Percentiles rank a stretch among this genome's conserved stretches.
phyloP scores from a whole-genome alignment of 73 alveolate species.

The Stentor roeselii region DNA sequence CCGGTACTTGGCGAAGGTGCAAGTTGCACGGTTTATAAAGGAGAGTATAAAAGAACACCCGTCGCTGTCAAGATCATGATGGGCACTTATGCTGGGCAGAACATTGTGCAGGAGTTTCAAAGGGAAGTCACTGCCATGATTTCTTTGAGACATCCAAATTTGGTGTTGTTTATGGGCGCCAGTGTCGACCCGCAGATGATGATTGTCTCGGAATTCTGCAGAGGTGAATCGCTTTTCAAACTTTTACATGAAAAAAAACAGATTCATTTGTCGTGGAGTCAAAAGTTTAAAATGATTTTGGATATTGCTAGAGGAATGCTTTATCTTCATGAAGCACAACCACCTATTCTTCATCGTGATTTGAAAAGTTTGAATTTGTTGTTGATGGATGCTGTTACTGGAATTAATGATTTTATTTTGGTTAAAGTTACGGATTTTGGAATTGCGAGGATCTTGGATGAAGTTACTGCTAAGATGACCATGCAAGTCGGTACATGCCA shows the following conservation, averaged over 20 bases:
- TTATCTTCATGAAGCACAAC: conserved; percentile 78
- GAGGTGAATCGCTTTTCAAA: conserved; percentile 61
- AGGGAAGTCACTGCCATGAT: conserved; percentile 97
- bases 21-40: conserved; percentile 92
- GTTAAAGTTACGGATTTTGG: conserved; percentile 99
- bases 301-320: conserved; percentile 66
- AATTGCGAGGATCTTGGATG: conserved; percentile 88
- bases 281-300: conserved; percentile 42
- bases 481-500: conserved; percentile 96
- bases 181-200: conserved; percentile 87
- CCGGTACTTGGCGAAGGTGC: conserved; percentile 86
- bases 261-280: conserved; percentile 49
- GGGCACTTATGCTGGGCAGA: conserved; percentile 80
- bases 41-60: conserved; percentile 93
- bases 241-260: conserved; percentile 50
- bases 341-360: conserved; percentile 78
- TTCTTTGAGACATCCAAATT: conserved; percentile 95
- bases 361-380: conserved; percentile 93
- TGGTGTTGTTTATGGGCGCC: conserved; percentile 81
- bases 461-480: conserved; percentile 81
- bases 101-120: conserved; percentile 86
- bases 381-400: conserved; percentile 47
- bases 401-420: conserved; percentile 78
- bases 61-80: conserved; percentile 96
- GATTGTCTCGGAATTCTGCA: conserved; percentile 60